Evolutionary conservation across 2,329 filamentous ascomycete species (phyloP).

Genomic region (Fusarium caatingaense): DNA sequence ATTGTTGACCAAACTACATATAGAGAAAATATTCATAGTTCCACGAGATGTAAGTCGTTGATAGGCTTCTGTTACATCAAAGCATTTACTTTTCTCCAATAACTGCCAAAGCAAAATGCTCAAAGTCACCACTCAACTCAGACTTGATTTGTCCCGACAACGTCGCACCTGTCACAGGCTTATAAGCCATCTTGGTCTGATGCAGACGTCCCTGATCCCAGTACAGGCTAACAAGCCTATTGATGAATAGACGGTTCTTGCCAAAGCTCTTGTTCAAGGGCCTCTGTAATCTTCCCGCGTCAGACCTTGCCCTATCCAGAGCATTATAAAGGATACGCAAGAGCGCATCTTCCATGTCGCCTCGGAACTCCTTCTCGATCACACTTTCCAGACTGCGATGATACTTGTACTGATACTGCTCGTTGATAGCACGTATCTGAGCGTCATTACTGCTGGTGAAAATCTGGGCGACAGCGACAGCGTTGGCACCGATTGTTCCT

Average conservation of each 20-base stretch:
- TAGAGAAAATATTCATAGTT: too few species aligned
- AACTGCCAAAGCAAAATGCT: slow-evolving; percentile 46
- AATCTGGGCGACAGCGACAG: slow-evolving; percentile 49
- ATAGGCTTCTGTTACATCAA: too few species aligned
- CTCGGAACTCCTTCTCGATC: slow-evolving; percentile 52
- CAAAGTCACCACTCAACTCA: slow-evolving; percentile 46
- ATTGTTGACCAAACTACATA: too few species aligned
- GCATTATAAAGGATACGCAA: slow-evolving; percentile 47
- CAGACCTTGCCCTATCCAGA: slow-evolving; percentile 39
- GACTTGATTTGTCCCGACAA: slow-evolving; percentile 51
- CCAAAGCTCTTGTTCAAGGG: slow-evolving; percentile 45
- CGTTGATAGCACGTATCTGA: slow-evolving; percentile 48
- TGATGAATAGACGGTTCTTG: slow-evolving; percentile 50
- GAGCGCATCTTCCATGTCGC: slow-evolving; percentile 51
- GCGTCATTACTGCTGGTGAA: slow-evolving; percentile 48
- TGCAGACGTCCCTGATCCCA: slow-evolving; percentile 48
- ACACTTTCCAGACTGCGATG: slow-evolving; percentile 49
- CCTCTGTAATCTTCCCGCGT: slow-evolving; percentile 43
- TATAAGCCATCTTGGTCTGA: slow-evolving; percentile 65
- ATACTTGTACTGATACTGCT: slow-evolving; percentile 50
- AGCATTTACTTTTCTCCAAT: slow-evolving; percentile 42
- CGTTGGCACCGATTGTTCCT: slow-evolving; percentile 47
- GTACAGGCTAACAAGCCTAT: slow-evolving; percentile 49
- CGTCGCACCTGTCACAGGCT: slow-evolving; percentile 66
- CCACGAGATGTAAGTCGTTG: too few species aligned